Evolutionary conservation across 1,139 yeast genomes (phyloP).

Genomic region (Suhomyces anneliseae): DNA sequence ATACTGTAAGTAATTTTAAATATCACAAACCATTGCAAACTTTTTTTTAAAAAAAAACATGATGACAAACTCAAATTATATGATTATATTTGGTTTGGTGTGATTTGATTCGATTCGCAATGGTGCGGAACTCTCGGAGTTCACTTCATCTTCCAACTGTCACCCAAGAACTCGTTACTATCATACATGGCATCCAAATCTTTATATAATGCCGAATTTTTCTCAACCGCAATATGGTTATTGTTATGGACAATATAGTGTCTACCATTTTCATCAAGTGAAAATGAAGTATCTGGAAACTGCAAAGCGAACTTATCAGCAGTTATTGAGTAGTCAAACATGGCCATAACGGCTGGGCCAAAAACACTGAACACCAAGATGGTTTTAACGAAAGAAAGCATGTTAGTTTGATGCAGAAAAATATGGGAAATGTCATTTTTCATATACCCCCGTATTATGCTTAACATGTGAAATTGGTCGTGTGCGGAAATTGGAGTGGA

Average conservation of each 20-base stretch:
- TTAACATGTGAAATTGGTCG: background rate
- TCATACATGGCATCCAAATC: conserved; percentile 10
- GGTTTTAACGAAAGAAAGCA: background rate
- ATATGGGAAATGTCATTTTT: background rate
- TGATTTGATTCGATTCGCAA: background rate
- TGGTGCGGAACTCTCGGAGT: background rate
- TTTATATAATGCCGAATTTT: conserved; percentile 3
- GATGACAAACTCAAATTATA: no score
- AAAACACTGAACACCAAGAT: background rate
- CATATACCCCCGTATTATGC: background rate
- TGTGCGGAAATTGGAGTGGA: background rate
- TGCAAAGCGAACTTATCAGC: conserved; percentile 2
- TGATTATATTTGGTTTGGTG: no score
- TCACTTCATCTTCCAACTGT: background rate
- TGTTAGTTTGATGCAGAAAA: background rate
- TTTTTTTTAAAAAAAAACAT: no score
- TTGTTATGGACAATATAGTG: conserved; percentile 4
- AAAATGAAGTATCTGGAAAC: conserved; percentile 7
- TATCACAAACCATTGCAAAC: no score
- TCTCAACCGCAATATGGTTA: conserved; percentile 5
- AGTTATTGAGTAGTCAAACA: conserved; percentile 5
- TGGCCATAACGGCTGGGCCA: background rate
- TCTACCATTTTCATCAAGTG: conserved; percentile 8
- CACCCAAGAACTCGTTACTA: conserved; percentile 4
- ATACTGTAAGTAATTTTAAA: background rate